Evolutionary conservation across 2,329 filamentous ascomycete species (phyloP).

Genomic region (Nemania sp.): DNA sequence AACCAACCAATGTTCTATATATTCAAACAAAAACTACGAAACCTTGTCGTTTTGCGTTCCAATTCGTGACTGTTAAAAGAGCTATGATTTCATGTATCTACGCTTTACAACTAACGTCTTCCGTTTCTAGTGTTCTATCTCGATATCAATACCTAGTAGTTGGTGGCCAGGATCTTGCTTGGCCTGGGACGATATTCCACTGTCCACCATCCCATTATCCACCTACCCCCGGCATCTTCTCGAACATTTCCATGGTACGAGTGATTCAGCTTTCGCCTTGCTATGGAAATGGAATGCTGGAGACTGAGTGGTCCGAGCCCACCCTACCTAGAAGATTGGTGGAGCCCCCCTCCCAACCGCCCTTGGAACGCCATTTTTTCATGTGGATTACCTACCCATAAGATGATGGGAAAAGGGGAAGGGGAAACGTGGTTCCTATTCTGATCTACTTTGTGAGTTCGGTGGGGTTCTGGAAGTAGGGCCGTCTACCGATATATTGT

Average conservation of each 20-base stretch:
- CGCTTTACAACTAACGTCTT: not conserved
- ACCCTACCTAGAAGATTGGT: not conserved
- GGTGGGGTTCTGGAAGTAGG: not conserved
- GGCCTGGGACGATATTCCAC: not conserved
- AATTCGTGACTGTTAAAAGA: not conserved
- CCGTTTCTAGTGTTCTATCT: not conserved
- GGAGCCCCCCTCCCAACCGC: not conserved
- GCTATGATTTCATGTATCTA: not conserved
- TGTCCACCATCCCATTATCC: not conserved
- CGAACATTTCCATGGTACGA: slow-evolving; percentile 17
- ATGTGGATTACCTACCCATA: not conserved
- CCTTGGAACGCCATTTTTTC: not conserved
- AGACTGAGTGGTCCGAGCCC: slow-evolving; percentile 5
- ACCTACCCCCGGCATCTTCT: slow-evolving; percentile 12
- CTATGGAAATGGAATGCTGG: not conserved
- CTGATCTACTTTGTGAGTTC: not conserved
- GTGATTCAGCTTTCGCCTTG: not conserved
- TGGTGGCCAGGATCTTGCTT: not conserved
- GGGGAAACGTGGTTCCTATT: not conserved
- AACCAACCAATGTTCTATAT: slow-evolving; percentile 42
- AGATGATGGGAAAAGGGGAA: not conserved
- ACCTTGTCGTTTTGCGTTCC: slow-evolving; percentile 5
- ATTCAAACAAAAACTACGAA: slow-evolving; percentile 16
- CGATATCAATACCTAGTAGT: not conserved
- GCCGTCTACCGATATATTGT: not conserved